These are phyloP conservation scores for Aspergillus japonicus DNA, from an alignment of 2,329 filamentous ascomycete genomes.

Conservation along the genomic window DNA sequence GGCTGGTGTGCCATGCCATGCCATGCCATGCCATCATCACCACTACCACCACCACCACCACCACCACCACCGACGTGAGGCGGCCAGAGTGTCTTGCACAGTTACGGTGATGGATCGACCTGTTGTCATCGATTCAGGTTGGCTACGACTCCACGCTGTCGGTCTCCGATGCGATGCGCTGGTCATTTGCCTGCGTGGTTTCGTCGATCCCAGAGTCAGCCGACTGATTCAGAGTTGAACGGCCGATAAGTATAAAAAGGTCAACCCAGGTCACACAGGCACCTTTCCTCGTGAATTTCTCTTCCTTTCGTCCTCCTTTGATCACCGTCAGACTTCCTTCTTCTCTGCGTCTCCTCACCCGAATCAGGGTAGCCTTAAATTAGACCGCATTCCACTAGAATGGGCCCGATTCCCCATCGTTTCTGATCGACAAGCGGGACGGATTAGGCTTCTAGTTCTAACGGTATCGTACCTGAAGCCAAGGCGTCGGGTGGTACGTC, in stretches of 20 bases:
- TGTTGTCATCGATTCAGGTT: conserved; percentile 19
- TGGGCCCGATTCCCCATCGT: conserved; percentile 9
- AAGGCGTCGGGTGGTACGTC: conserved; percentile 15
- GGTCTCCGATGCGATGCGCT: conserved; percentile 19
- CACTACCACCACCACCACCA: background rate
- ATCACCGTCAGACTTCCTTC: background rate
- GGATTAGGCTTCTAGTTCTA: conserved; percentile 16
- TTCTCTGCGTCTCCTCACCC: background rate
- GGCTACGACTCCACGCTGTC: conserved; percentile 22
- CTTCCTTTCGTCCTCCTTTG: background rate
- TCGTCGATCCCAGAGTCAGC: conserved; percentile 15
- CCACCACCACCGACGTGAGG: conserved; percentile 1
- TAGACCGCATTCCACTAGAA: conserved; percentile 8
- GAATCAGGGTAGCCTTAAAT: conserved; percentile 1
- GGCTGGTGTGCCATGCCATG: conserved; percentile 1
- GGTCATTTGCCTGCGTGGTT: conserved; percentile 25
- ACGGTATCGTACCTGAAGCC: conserved; percentile 19
- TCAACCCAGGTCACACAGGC: conserved; percentile 5
- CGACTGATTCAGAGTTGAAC: conserved; percentile 10
- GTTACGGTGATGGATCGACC: conserved; percentile 16
- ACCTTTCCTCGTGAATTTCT: background rate
- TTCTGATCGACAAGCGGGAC: conserved; percentile 14
- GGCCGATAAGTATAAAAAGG: conserved; percentile 12
- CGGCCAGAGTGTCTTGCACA: conserved; percentile 9
- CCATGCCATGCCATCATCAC: background rate